A percentile compares a stretch with the other conserved stretches of the same genome.
Conservation (phyloP, 108 stramenopile species). For the Cyclotella choctawhatcheeana region DNA sequence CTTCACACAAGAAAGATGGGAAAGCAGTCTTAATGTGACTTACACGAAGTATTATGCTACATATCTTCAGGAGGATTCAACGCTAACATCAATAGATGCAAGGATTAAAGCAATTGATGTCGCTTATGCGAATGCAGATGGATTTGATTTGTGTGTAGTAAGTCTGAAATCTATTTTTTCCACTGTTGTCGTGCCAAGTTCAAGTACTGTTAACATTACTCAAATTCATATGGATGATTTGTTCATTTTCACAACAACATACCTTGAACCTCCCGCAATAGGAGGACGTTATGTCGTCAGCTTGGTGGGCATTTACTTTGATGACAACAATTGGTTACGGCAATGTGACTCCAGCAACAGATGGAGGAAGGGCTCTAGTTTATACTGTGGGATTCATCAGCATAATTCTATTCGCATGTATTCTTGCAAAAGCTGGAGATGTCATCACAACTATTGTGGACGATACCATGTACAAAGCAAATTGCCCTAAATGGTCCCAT, state of each 20-base stretch:
- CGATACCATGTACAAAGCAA: conserved; percentile 26
- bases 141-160: conserved; percentile 11
- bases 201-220: too few species aligned
- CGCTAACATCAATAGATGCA: conserved; percentile 1
- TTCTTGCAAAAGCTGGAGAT: conserved; percentile 49
- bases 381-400: conserved; percentile 51
- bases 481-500: background rate
- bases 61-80: background rate
- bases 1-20: conserved; percentile 7
- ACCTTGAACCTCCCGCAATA: too few species aligned
- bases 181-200: too few species aligned
- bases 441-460: conserved; percentile 49
- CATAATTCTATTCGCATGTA: conserved; percentile 54
- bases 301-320: conserved; percentile 44
- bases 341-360: conserved; percentile 56
- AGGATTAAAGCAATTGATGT: background rate
- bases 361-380: conserved; percentile 45
- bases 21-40: background rate
- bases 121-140: conserved; percentile 8
- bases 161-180: too few species aligned
- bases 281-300: background rate
- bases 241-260: too few species aligned
- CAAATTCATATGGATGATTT: too few species aligned
- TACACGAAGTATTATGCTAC: conserved; percentile 3
- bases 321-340: conserved; percentile 76